Base-by-base conservation (phyloP, 129 eudicot species). In the Tagetes erecta region DNA sequence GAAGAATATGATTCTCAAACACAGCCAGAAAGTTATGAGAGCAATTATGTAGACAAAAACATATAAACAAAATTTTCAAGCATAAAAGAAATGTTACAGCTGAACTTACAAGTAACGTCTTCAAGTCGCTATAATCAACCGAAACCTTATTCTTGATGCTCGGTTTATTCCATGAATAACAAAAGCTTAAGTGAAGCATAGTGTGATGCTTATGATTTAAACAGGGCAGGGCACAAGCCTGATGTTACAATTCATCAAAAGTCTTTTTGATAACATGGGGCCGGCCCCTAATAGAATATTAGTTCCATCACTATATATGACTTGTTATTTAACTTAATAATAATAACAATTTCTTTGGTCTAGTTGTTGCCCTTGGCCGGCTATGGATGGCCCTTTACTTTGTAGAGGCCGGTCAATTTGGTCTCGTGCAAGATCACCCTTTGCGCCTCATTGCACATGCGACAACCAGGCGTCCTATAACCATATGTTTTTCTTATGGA, bases 351-450 rank as follows among this genome's bases (percentile, higher is more conserved):
- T 53, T 53, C n/a, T 9, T 58, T 58, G 1, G 40, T 9, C 40
- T 31, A 58, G 34, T 31, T 58, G 65, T 33, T 58, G 65, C 14
- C 65, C 65, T 58, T 58, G 20, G 65, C 64, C 65, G 65, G 65
- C 30, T 51, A 51, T 51, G 57, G n/a, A 12, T 4, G 65, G 5
- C 40, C 5, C 6, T 56, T 58, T 33, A 12, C 14, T 33, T 58
- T 31, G n/a, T 56, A 56, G 12, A 56, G 62, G 62, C 62, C 62
- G 11, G 62, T 52, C 33, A 52, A 52, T 52, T 51, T 52, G 58
- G 58, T 56, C 36, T 27, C 11, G 27, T 20, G 27, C 27, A 20
- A 20, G 27, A 20, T 20, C 27, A 20, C 27, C 27, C 27, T 20
- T 20, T 20, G 27, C 27, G 27, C 27, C 27, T 20, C 27, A 20